phyloP scores from a whole-genome alignment of 345 rosid species.

The Moricandia moricandioides region DNA sequence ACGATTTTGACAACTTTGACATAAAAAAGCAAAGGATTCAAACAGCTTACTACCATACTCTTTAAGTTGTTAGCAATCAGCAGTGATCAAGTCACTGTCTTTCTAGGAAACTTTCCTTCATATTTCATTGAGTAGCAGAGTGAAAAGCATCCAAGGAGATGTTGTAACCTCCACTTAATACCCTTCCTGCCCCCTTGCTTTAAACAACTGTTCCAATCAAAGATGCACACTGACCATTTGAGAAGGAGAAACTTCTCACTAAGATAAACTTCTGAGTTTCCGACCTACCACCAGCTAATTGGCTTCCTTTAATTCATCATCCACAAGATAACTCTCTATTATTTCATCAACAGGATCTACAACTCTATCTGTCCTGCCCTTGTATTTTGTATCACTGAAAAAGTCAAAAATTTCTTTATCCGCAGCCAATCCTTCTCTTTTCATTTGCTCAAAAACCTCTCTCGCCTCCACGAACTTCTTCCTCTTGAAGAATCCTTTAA shows the following conservation, averaged over 20 bases:
- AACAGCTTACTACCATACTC: background rate
- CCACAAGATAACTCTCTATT: slow-evolving; percentile 60
- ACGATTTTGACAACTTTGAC: background rate
- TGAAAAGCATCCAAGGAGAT: background rate
- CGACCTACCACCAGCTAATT: slow-evolving; percentile 25
- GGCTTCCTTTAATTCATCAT: slow-evolving; percentile 32
- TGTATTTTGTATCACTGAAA: slow-evolving; percentile 61
- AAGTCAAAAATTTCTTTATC: slow-evolving; percentile 55
- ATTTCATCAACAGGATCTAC: slow-evolving; percentile 84
- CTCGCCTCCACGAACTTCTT: slow-evolving; percentile 73
- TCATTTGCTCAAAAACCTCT: slow-evolving; percentile 70
- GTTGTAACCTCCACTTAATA: background rate
- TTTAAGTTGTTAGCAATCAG: background rate
- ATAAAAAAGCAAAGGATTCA: background rate
- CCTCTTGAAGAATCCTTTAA: slow-evolving; percentile 72
- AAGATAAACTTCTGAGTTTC: background rate
- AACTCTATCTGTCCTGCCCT: slow-evolving; percentile 51
- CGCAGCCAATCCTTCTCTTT: slow-evolving; percentile 55
- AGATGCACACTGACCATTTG: background rate
- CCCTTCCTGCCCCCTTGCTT: background rate
- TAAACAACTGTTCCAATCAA: background rate
- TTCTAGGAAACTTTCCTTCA: background rate
- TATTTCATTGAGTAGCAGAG: background rate
- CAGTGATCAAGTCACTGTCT: background rate
- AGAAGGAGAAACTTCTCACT: background rate